These are phyloP conservation scores for Boechera divaricarpa DNA, from an alignment of 345 rosid genomes.

Conservation along the genomic window DNA sequence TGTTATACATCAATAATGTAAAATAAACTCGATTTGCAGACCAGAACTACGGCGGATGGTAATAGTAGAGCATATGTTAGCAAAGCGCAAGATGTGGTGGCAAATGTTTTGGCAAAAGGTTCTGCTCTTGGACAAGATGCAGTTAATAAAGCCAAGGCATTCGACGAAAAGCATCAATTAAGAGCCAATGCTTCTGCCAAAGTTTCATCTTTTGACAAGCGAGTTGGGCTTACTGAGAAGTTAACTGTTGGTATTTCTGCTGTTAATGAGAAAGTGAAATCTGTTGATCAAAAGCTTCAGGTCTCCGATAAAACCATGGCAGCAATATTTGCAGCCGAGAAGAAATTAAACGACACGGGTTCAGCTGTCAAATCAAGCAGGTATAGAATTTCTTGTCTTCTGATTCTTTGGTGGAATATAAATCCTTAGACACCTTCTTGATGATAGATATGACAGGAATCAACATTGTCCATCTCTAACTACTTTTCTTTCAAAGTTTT, in stretches of 20 bases:
- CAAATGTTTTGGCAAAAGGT: constrained; percentile 80
- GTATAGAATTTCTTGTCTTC: constrained; percentile 40
- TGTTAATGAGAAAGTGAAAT: constrained; percentile 92
- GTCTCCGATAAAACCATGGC: constrained; percentile 99
- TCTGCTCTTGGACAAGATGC: constrained; percentile 93
- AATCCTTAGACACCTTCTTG: neutral
- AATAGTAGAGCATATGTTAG: constrained; percentile 73
- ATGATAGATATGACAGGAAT: neutral
- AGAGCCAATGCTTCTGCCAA: constrained; percentile 92
- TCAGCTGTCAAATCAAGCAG: constrained; percentile 99
- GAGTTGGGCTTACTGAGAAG: constrained; percentile 86
- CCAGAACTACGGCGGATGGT: constrained; percentile 49
- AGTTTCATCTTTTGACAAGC: constrained; percentile 76
- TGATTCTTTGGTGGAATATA: neutral
- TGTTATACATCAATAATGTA: neutral
- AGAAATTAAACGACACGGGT: constrained; percentile 89
- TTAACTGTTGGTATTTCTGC: constrained; percentile 80
- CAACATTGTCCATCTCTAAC: neutral
- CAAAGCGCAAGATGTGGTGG: constrained; percentile 89
- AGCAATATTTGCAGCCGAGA: constrained; percentile 93
- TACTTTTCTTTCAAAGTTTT: neutral
- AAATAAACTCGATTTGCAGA: constrained; percentile 50
- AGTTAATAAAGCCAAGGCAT: constrained; percentile 89
- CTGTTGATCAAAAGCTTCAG: constrained; percentile 92
- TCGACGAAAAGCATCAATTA: constrained; percentile 85